These are phyloP conservation scores for Calonectria pseudoreteaudii DNA, from an alignment of 2,329 filamentous ascomycete genomes.

Conservation along the genomic window DNA sequence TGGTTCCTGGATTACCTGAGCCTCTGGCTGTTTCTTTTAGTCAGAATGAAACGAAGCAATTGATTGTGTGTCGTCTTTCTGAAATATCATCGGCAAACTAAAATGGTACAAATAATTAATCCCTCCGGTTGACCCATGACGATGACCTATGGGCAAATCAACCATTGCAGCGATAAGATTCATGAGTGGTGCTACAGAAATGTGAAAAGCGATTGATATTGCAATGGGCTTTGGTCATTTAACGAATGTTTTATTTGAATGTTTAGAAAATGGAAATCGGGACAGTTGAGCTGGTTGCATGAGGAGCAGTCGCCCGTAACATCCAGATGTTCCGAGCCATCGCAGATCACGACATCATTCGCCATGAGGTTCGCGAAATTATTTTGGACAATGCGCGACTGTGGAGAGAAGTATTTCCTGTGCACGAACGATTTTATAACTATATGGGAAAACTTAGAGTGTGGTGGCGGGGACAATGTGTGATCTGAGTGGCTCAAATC, in stretches of 20 bases:
- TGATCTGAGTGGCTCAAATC: not conserved
- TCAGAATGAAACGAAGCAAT: not conserved
- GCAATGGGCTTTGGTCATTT: too few relatives aligned
- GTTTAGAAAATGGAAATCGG: too few relatives aligned
- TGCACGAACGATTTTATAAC: too few relatives aligned
- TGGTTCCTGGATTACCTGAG: too few relatives aligned
- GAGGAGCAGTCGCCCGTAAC: too few relatives aligned
- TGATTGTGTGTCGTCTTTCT: not conserved
- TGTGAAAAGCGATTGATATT: too few relatives aligned
- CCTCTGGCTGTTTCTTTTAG: too few relatives aligned
- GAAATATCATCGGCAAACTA: not conserved
- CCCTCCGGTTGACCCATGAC: not conserved
- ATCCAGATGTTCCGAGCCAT: conserved; percentile 51
- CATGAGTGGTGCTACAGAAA: too few relatives aligned
- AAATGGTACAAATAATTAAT: not conserved
- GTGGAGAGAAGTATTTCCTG: not conserved
- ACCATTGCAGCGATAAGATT: too few relatives aligned
- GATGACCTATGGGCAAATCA: too few relatives aligned
- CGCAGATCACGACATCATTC: conserved; percentile 49
- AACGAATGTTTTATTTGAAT: too few relatives aligned
- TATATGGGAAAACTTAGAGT: not conserved
- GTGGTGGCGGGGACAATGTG: not conserved
- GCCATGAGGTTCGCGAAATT: conserved; percentile 49
- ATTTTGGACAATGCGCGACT: conserved; percentile 52
- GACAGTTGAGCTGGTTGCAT: too few relatives aligned